These are phyloP conservation scores for Murraya paniculata DNA, from an alignment of 345 rosid species.

Conservation along the genomic window DNA sequence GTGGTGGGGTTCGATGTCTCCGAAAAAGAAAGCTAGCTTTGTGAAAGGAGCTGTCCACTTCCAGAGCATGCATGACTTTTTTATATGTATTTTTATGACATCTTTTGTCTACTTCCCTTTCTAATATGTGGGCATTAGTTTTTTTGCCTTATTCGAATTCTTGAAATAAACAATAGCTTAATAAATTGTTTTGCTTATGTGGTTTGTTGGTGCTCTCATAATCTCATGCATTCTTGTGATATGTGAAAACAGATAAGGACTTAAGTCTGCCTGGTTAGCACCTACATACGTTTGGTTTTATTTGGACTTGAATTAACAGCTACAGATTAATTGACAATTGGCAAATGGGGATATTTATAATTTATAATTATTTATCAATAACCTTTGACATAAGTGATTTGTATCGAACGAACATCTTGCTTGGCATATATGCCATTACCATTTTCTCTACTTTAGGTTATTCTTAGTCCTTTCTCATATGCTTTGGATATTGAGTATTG, in stretches of 20 bases:
- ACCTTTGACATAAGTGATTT: no score
- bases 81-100: background rate
- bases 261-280: background rate
- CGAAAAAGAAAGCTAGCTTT: background rate
- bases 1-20: conserved; percentile 15
- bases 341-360: no score
- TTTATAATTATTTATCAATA: no score
- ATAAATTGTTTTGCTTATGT: background rate
- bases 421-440: no score
- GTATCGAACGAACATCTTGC: no score
- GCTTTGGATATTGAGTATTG: background rate
- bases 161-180: background rate
- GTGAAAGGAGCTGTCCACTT: background rate
- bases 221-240: background rate
- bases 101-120: background rate
- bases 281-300: background rate
- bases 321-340: no score
- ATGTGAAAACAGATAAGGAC: background rate
- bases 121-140: background rate
- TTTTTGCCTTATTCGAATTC: background rate
- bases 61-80: background rate
- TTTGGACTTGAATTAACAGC: background rate
- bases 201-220: background rate
- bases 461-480: background rate
- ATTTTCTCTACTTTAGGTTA: no score